Percentiles rank a stretch among this genome's conserved stretches.
These are phyloP conservation scores for Abrus precatorius DNA, from an alignment of 306 rosid species.

Conservation along the genomic window DNA sequence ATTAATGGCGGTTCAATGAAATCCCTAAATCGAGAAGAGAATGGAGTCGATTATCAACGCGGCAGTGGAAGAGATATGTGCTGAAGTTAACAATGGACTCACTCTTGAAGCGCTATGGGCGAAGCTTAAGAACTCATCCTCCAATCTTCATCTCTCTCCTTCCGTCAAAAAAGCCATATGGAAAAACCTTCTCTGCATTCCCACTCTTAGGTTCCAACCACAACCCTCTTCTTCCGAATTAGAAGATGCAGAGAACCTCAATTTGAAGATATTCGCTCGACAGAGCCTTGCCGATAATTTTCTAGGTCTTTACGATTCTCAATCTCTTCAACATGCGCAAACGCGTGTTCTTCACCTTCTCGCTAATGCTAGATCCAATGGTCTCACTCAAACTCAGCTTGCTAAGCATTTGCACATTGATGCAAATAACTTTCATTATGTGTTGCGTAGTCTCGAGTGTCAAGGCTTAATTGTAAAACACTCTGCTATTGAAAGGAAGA, in stretches of 20 bases:
- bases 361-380: constrained; percentile 69
- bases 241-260: constrained; percentile 59
- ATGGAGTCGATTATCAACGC: constrained; percentile 52
- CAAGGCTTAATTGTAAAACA: constrained; percentile 82
- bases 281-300: constrained; percentile 66
- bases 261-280: constrained; percentile 63
- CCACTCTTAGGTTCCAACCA: constrained; percentile 66
- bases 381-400: constrained; percentile 82
- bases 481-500: constrained; percentile 74
- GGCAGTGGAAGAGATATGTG: constrained; percentile 55
- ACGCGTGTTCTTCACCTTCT: constrained; percentile 72
- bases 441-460: constrained; percentile 75
- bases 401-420: constrained; percentile 73
- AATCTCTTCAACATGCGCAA: constrained; percentile 59
- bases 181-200: constrained; percentile 69
- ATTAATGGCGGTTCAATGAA: too few species aligned
- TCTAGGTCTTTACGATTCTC: constrained; percentile 76
- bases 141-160: constrained; percentile 23
- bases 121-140: constrained; percentile 37
- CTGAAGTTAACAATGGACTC: constrained; percentile 44
- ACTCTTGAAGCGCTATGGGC: constrained; percentile 39
- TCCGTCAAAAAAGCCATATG: constrained; percentile 65
- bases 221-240: constrained; percentile 28
- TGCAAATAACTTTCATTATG: constrained; percentile 72
- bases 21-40: background rate